Evolutionary conservation across 768 basidiomycete genomes (phyloP), one percentile per base, ranked within the genome.

Genomic region (Ramaria sp.): DNA sequence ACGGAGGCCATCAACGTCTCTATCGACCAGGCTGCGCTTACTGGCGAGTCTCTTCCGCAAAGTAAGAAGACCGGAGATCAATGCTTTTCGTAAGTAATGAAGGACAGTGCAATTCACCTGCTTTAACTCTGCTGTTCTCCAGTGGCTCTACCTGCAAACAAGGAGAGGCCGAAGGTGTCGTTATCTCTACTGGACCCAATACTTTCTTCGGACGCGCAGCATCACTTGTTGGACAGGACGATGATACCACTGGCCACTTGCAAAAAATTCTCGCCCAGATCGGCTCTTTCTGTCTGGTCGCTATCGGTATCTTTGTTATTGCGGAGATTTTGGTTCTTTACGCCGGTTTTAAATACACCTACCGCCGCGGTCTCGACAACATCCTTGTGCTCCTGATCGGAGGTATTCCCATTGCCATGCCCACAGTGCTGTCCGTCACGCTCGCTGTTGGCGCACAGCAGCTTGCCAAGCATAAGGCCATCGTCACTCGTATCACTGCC

Each of bases 391-490:
- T 98, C 68, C 79, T 98, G 80, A 98, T 98, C 71, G 95, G 95
- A 77, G 95, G 95, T 76, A 98, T 98, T 66, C 95, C 95, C 64
- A 98, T 97, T 71, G 95, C 95, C 67, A 98, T 98, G 95, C 95
- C 95, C 61, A 98, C 95, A 57, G 94, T 97, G 60, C 72, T 98
- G 57, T 96, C 93, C 55, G 95, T 97, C 73, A 97, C 95, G 20
- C 90, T 97, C 66, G 95, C 95, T 51, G 94, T 98, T 66, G 95
- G 95, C 72, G 95, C 95, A 38, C 93, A 96, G 72, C 95, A 98
- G 67, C 84, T 98, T 61, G 94, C 95, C 64, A 94, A 94, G 77
- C 90, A 97, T 81, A 96, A 98, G 79, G 95, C 95, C 60, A 97
- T 96, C 61, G 95, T 98, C 70, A 98, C 95, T 52, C 94, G 94